Conservation (phyloP, 176 grass and related monocot genomes). For the Areca catechu region DNA sequence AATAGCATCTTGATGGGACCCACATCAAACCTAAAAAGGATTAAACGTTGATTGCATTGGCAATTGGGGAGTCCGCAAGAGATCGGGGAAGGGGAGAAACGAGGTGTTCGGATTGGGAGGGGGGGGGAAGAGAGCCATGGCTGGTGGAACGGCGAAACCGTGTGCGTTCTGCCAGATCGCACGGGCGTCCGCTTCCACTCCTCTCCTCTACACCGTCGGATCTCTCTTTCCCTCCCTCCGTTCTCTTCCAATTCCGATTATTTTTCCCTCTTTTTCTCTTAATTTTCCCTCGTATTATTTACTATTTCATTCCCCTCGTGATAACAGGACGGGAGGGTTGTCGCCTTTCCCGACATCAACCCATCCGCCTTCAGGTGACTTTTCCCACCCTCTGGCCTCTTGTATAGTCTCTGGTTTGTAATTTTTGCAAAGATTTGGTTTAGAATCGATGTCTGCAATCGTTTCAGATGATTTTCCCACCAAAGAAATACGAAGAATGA, state of each 20-base stretch:
- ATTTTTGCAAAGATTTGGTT: neutral
- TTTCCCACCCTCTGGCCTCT: neutral
- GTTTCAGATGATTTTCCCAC: too few relatives aligned
- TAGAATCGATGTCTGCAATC: neutral
- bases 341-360: conserved; percentile 75
- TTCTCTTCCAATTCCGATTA: neutral
- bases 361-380: conserved; percentile 82
- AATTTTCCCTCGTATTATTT: neutral
- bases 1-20: too few relatives aligned
- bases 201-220: conserved; percentile 65
- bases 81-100: too few relatives aligned
- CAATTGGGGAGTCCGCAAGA: too few relatives aligned
- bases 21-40: too few relatives aligned
- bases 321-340: conserved; percentile 74
- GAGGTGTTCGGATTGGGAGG: too few relatives aligned
- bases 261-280: neutral
- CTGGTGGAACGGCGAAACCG: conserved; percentile 9
- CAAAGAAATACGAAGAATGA: too few relatives aligned
- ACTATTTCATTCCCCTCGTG: neutral
- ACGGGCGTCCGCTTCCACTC: conserved; percentile 36
- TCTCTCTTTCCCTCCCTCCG: neutral
- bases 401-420: too few relatives aligned
- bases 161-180: conserved; percentile 85
- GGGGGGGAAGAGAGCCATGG: neutral
- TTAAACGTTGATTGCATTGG: too few relatives aligned